Evolutionary conservation across 2,329 filamentous ascomycete genomes (phyloP), one percentile per base, ranked within the genome.

Genomic region (Talaromyces sp.): DNA sequence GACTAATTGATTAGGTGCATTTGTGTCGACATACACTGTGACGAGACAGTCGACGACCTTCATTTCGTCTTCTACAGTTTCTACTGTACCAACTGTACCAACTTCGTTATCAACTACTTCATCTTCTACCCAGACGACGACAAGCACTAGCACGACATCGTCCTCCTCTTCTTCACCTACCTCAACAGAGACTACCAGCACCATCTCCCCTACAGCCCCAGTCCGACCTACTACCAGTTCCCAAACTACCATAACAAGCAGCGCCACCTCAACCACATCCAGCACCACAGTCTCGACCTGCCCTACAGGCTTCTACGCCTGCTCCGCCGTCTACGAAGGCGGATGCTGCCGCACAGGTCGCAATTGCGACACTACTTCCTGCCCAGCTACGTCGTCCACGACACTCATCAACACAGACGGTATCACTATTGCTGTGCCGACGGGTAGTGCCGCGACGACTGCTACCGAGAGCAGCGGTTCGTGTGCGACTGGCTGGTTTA

Each of bases 221-320:
- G 74, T 75, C 3, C 77, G 78, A n/a, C 75, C 77, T 25, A 81
- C 78, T 0, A 75, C 75, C 13, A 78, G 77, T 1, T 70, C 78
- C 33, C 75, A 81, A 13, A 73, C 70, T 37, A 72, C 67, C 61
- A 66, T 67, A 19, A 69, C 75, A 41, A 39, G 47, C 33, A 50
- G 27, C 33, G 27, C 47, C 41, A 69, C 75, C 25, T 22, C 22
- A 22, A 19, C 50, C 10, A 33, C 50, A 33, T 64, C 72, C 49
- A 68, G 71, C 57, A 77, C 77, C 58, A 77, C 77, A 37, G 82
- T 68, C 39, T 72, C 75, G 9, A 73, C 84, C 70, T 98, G 94
- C 71, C 94, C 94, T 0, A 93, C 89, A 0, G 93, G 93, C 2
- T 98, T 93, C 82, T 98, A 98, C 77, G 89, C 92, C 60, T 98